Base-by-base conservation (phyloP, 1,284 basidiomycete species). In the Ustilago sp. region DNA sequence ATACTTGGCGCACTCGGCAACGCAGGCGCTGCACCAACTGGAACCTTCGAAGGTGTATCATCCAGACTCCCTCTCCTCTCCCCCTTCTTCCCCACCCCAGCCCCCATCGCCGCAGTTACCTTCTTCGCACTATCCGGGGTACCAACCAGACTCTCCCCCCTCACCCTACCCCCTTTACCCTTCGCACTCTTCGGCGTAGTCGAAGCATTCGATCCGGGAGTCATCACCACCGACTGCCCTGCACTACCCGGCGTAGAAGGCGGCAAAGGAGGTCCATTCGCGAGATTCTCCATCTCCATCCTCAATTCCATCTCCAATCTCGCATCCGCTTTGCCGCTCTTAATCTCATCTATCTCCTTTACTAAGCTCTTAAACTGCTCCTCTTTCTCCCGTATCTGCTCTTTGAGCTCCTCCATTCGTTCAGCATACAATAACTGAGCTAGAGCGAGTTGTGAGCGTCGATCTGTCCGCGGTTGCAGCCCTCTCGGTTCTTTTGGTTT, bases 381-480 rank as follows among this genome's bases (percentile, higher is more conserved):
- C 59, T 84, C 82, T 64, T 82, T 80, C 35, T 77, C 72, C 31
- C 45, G 48, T 54, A 84, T 77, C 50, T 76, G 62, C 28, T 80
- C 77, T 31, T 76, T 76, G 15, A 85, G 59, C 60, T 84, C 77
- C 50, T 77, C 74, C 48, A 85, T 66, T 8, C 82, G 61, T 50
- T 83, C 81, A 8, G 80, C 83, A 43, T 84, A 85, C 8, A 85
- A 60, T n/a, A 75, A 53, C 50, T 83, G 81, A 0, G 82, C 82
- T 9, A 85, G 73, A 0, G 79, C 75, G 1, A 85, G 76, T 67
- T 85, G 83, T 48, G 73, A 74, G 6, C 48, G 57, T 0, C 68
- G 65, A 51, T 82, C 77, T 23, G 68, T 78, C 2, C 69, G 48
- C 1, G 77, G 79, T 43, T 79, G 70, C 17, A 67, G 41, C 0